Conservation (phyloP, 2,329 filamentous ascomycete genomes). For the Colletotrichum aenigma region DNA sequence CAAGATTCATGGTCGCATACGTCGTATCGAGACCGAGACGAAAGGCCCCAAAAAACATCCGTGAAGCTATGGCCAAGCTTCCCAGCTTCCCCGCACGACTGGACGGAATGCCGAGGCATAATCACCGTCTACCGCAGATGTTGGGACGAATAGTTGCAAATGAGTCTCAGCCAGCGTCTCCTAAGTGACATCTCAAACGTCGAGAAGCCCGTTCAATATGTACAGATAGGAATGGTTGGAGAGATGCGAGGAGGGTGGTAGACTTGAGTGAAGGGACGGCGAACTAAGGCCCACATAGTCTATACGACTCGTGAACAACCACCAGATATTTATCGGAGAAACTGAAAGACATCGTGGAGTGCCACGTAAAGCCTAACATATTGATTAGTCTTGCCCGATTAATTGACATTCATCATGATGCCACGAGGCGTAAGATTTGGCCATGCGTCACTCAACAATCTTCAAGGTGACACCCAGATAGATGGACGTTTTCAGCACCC, state of each 20-base stretch:
- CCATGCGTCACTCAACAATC: background rate
- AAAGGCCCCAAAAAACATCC: no score
- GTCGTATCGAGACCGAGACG: background rate
- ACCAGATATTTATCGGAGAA: background rate
- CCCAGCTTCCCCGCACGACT: background rate
- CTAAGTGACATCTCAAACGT: background rate
- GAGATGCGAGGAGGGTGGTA: background rate
- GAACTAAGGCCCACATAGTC: background rate
- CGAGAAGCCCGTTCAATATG: background rate
- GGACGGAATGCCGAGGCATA: background rate
- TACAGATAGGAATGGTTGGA: background rate
- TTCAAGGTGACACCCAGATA: background rate
- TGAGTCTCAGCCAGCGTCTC: background rate
- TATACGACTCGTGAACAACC: background rate
- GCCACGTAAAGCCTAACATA: background rate
- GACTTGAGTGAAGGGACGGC: background rate
- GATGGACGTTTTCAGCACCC: background rate
- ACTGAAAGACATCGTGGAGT: background rate
- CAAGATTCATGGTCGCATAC: background rate
- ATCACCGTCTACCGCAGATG: background rate
- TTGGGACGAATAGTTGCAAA: background rate
- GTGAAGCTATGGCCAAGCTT: background rate
- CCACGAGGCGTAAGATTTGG: background rate
- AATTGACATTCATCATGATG: background rate
- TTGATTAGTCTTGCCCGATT: background rate